Percentiles rank a stretch among this genome's conserved stretches.
These are phyloP conservation scores for Penicillium janthinellum DNA, from an alignment of 2,329 filamentous ascomycete species.

Conservation along the genomic window DNA sequence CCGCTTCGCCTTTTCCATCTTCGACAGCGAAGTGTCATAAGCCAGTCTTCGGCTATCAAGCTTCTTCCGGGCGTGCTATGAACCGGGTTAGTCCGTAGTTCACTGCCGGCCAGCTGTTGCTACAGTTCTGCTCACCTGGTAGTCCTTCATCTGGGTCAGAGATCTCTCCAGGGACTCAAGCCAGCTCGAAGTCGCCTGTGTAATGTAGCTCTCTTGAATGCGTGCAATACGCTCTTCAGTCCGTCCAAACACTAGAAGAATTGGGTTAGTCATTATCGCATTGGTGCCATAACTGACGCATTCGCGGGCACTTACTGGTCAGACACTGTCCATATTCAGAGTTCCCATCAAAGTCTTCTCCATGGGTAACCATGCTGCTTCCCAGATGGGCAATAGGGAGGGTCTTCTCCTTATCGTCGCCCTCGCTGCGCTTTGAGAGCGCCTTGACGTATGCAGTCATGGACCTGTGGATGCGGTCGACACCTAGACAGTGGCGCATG, in stretches of 20 bases:
- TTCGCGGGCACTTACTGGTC: slow-evolving; percentile 57
- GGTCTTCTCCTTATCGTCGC: slow-evolving; percentile 85
- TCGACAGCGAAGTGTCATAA: slow-evolving; percentile 85
- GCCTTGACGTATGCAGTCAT: slow-evolving; percentile 88
- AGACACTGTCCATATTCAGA: slow-evolving; percentile 91
- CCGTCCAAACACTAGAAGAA: slow-evolving; percentile 67
- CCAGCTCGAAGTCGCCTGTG: slow-evolving; percentile 79
- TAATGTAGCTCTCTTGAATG: slow-evolving; percentile 80
- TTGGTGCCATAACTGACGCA: neutral
- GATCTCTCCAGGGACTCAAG: slow-evolving; percentile 88
- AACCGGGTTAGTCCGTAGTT: neutral
- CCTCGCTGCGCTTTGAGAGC: slow-evolving; percentile 78
- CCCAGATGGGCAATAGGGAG: slow-evolving; percentile 78
- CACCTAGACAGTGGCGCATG: slow-evolving; percentile 58
- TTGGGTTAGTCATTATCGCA: slow-evolving; percentile 4
- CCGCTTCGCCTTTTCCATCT: slow-evolving; percentile 90
- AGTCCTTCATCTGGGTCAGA: slow-evolving; percentile 94
- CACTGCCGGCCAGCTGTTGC: neutral
- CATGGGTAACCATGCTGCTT: slow-evolving; percentile 81
- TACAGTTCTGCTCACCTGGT: slow-evolving; percentile 65
- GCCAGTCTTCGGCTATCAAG: slow-evolving; percentile 85
- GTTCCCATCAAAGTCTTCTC: slow-evolving; percentile 87
- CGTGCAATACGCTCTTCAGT: slow-evolving; percentile 86
- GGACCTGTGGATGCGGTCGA: slow-evolving; percentile 84
- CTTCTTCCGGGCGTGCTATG: slow-evolving; percentile 81